Base-by-base conservation (phyloP, 176 grass and related monocot genomes). In the Phoenix roebelenii region DNA sequence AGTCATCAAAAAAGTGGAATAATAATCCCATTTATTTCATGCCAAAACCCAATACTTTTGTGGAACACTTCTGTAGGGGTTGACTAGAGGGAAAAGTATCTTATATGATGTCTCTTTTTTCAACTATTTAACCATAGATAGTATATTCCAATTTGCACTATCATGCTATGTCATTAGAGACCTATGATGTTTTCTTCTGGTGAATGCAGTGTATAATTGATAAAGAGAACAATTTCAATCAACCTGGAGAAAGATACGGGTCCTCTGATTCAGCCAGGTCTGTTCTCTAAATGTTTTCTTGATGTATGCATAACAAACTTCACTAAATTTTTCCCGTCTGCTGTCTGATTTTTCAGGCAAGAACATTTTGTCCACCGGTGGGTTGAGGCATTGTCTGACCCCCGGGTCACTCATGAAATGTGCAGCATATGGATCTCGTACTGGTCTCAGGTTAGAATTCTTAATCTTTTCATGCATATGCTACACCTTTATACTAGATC, bases 221-320 rank as follows among this genome's bases (percentile, higher is more conserved):
- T 4, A 89, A 95, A 72, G 89, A 95, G 72, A 85, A 89, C 61
- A 95, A 95, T 25, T 95, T 95, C 79, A 89, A 85, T 74, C 89
- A 95, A 63, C 81, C 85, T 48, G 89, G 89, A 1, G 81, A 89
- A 78, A 89, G 89, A 77, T 95, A 77, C 60, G 58, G 89, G 2
- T 95, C 89, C 9, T 95, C 85, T 24, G 78, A 85, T 65, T 72
- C 85, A 20, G 78, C 74, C 65, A 95, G 89, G 89, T 95, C 51
- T 50, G 58, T 61, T 32, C 29, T 32, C 29, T 32, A 32, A 32
- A 32, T 6, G 1, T 3, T 32, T 7, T 32, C 1, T 32, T 32
- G 29, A 32, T 32, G 29, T 32, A 6, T 32, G 29, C 6, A 7
- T 32, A 32, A 32, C 29, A 32, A 32, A 32, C 4, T 32, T 32